phyloP scores from a whole-genome alignment of 805 yeast genomes.

The Pichia rugopelliculosa region DNA sequence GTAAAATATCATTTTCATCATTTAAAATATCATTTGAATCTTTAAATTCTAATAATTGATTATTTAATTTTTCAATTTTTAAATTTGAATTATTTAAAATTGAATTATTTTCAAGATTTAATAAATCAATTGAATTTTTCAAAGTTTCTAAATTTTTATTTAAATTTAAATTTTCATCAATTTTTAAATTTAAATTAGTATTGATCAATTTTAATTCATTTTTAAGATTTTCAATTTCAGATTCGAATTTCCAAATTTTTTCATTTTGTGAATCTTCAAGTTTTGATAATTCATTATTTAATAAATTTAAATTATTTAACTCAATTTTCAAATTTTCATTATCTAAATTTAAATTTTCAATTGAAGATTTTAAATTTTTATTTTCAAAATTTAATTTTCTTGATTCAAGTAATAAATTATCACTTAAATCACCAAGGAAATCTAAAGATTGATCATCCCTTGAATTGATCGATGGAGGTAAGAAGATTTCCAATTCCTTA shows the following conservation, averaged over 20 bases:
- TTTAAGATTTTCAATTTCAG: constrained; percentile 34
- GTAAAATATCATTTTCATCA: constrained; percentile 60
- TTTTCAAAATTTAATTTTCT: constrained; percentile 63
- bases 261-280: constrained; percentile 49
- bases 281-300: constrained; percentile 28
- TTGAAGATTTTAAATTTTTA: constrained; percentile 36
- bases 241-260: constrained; percentile 63
- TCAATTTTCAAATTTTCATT: constrained; percentile 31
- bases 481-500: constrained; percentile 14
- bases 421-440: constrained; percentile 68
- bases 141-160: constrained; percentile 25
- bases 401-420: constrained; percentile 61
- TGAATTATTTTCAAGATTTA: constrained; percentile 31
- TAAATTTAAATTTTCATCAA: constrained; percentile 26
- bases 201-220: constrained; percentile 31
- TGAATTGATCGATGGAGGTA: constrained; percentile 14
- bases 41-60: constrained; percentile 43
- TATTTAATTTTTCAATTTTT: constrained; percentile 30
- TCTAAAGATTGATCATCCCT: constrained; percentile 45
- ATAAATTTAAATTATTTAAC: constrained; percentile 29
- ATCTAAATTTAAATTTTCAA: constrained; percentile 38
- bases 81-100: constrained; percentile 33
- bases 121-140: constrained; percentile 44
- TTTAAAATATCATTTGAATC: constrained; percentile 51
- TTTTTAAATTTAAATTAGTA: constrained; percentile 14